Conservation (phyloP, 2,329 filamentous ascomycete genomes). For the Cytospora paraplurivora region DNA sequence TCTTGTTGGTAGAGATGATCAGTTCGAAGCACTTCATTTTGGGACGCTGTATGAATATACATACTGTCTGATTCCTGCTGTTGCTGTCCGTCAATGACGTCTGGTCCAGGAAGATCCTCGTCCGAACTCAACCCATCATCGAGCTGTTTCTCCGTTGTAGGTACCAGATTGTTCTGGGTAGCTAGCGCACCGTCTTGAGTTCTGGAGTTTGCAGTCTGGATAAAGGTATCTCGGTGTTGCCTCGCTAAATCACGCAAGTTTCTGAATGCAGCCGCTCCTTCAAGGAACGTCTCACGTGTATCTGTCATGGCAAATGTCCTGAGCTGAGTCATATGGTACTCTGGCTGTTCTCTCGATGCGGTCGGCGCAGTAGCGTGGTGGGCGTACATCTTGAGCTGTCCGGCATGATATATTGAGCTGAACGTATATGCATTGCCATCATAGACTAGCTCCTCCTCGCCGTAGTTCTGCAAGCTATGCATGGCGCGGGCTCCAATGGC, state of each 20-base stretch:
- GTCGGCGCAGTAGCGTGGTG: slow-evolving; percentile 40
- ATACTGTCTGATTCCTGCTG: not conserved
- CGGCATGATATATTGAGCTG: slow-evolving; percentile 42
- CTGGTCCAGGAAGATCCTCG: slow-evolving; percentile 20
- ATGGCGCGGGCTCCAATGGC: slow-evolving; percentile 42
- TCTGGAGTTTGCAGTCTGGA: slow-evolving; percentile 32
- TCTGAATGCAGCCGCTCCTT: slow-evolving; percentile 42
- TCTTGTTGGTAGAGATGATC: slow-evolving; percentile 28
- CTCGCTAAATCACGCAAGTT: slow-evolving; percentile 44
- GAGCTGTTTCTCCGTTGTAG: not conserved
- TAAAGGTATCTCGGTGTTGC: slow-evolving; percentile 35
- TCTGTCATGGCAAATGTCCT: slow-evolving; percentile 35
- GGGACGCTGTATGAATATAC: not conserved
- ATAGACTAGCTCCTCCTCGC: slow-evolving; percentile 37
- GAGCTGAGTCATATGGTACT: slow-evolving; percentile 47
- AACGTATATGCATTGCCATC: slow-evolving; percentile 45
- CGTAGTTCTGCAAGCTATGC: slow-evolving; percentile 31
- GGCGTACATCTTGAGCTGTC: slow-evolving; percentile 42
- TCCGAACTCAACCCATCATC: not conserved
- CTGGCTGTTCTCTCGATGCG: slow-evolving; percentile 36
- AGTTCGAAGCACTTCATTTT: slow-evolving; percentile 29
- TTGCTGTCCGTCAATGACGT: slow-evolving; percentile 3
- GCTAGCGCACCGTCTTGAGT: slow-evolving; percentile 9
- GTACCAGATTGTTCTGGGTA: slow-evolving; percentile 9
- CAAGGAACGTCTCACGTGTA: slow-evolving; percentile 36